Percentiles rank a stretch among this genome's conserved stretches.
phyloP scores from a whole-genome alignment of 495 filamentous ascomycete species.

The Apodospora peruviana region DNA sequence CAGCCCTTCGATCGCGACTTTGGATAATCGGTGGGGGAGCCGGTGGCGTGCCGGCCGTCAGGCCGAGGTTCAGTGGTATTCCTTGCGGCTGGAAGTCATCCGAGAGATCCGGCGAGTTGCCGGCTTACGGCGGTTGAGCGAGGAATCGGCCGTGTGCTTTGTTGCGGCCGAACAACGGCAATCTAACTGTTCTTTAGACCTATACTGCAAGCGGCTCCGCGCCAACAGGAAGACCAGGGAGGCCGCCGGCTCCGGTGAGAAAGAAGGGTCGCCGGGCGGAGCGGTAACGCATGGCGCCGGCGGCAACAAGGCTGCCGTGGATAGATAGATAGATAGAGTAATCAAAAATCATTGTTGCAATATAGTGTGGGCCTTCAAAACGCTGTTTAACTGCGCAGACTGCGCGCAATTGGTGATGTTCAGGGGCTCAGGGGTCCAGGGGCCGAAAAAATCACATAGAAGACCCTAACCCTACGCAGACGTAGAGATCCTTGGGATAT shows the following conservation, averaged over 20 bases:
- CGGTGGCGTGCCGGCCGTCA: background rate
- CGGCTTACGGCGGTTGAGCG: background rate
- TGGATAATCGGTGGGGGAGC: background rate
- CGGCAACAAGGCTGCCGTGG: background rate
- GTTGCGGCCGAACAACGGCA: background rate
- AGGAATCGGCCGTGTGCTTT: background rate
- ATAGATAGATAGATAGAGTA: background rate
- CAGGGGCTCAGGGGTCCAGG: background rate
- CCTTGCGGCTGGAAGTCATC: background rate
- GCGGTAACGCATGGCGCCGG: background rate
- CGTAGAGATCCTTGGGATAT: background rate
- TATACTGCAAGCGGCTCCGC: background rate
- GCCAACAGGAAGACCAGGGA: background rate
- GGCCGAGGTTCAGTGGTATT: constrained; percentile 3
- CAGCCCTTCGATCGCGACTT: background rate
- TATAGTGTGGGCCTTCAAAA: background rate
- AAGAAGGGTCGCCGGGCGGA: background rate
- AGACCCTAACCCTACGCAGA: background rate
- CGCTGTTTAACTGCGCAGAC: background rate
- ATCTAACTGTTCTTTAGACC: background rate
- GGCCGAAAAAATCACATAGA: background rate
- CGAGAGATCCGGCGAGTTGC: constrained; percentile 1
- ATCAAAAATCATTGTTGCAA: background rate
- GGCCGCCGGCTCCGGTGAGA: background rate
- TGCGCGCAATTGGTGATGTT: background rate